These are phyloP conservation scores for Trypanosoma platydactyli DNA, from an alignment of 208 protist species.

Conservation along the genomic window DNA sequence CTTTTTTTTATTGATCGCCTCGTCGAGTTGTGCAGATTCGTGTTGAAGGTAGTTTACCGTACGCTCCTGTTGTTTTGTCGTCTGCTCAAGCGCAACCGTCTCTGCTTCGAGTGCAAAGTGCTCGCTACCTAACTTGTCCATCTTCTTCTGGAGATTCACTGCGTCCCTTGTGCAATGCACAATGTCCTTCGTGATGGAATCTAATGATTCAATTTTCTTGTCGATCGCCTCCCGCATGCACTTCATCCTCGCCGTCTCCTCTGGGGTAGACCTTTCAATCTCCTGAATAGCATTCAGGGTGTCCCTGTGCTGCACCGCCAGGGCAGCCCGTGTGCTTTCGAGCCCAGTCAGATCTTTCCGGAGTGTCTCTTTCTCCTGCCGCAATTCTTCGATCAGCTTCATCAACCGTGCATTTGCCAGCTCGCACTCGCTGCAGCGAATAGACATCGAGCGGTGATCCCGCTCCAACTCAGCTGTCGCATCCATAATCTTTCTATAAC, in stretches of 20 bases:
- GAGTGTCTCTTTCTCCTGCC: slow-evolving; percentile 30
- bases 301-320: slow-evolving; percentile 13
- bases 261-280: slow-evolving; percentile 23
- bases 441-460: slow-evolving; percentile 28
- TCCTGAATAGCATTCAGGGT: not conserved
- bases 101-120: slow-evolving; percentile 31
- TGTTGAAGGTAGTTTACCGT: slow-evolving; percentile 35
- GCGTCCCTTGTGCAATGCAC: slow-evolving; percentile 15
- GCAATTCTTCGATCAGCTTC: slow-evolving; percentile 23
- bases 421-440: slow-evolving; percentile 30
- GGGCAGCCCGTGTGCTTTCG: slow-evolving; percentile 9
- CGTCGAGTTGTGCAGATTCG: slow-evolving; percentile 28
- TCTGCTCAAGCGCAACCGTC: slow-evolving; percentile 32
- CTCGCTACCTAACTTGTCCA: slow-evolving; percentile 30
- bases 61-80: slow-evolving; percentile 35
- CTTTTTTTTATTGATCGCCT: slow-evolving; percentile 25
- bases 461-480: slow-evolving; percentile 31
- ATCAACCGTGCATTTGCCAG: slow-evolving; percentile 22
- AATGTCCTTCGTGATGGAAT: slow-evolving; percentile 18
- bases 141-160: slow-evolving; percentile 20
- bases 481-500: slow-evolving; percentile 10
- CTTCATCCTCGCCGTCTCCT: slow-evolving; percentile 11
- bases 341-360: slow-evolving; percentile 14
- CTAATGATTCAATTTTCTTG: slow-evolving; percentile 29
- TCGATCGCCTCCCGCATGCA: slow-evolving; percentile 26